Evolutionary conservation across 1,284 basidiomycete genomes (phyloP).

Genomic region (Spongiforma sp.): DNA sequence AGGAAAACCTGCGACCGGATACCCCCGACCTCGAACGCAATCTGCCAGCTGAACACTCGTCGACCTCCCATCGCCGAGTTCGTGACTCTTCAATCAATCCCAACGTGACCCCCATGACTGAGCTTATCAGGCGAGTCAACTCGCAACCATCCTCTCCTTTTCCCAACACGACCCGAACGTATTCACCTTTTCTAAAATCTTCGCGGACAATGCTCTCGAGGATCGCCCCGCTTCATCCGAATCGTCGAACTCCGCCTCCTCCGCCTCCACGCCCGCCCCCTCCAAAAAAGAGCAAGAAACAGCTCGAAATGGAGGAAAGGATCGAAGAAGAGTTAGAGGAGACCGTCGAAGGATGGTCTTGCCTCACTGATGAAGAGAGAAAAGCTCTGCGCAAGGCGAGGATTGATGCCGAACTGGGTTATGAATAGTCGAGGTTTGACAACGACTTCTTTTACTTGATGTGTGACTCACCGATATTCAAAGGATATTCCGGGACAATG

Average conservation of each 20-base stretch:
- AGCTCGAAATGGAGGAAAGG: constrained; percentile 71
- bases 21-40: constrained; percentile 4
- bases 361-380: constrained; percentile 67
- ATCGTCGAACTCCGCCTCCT: constrained; percentile 70
- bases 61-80: constrained; percentile 3
- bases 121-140: constrained; percentile 73
- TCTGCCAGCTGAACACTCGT: constrained; percentile 5
- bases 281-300: constrained; percentile 77
- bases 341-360: constrained; percentile 73
- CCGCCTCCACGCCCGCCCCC: constrained; percentile 67
- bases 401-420: constrained; percentile 65
- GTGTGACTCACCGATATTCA: not conserved
- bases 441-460: not conserved
- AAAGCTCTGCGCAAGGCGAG: constrained; percentile 62
- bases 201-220: constrained; percentile 63
- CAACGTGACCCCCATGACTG: constrained; percentile 67
- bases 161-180: constrained; percentile 45
- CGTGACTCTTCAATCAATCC: constrained; percentile 26
- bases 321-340: constrained; percentile 82
- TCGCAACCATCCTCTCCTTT: constrained; percentile 70
- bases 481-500: constrained; percentile 1
- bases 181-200: constrained; percentile 69
- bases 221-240: constrained; percentile 76
- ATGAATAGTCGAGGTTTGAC: constrained; percentile 41
- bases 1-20: constrained; percentile 21